Percentiles rank a stretch among this genome's conserved stretches.
Conservation (phyloP, 345 rosid genomes). For the Salix suchowensis region DNA sequence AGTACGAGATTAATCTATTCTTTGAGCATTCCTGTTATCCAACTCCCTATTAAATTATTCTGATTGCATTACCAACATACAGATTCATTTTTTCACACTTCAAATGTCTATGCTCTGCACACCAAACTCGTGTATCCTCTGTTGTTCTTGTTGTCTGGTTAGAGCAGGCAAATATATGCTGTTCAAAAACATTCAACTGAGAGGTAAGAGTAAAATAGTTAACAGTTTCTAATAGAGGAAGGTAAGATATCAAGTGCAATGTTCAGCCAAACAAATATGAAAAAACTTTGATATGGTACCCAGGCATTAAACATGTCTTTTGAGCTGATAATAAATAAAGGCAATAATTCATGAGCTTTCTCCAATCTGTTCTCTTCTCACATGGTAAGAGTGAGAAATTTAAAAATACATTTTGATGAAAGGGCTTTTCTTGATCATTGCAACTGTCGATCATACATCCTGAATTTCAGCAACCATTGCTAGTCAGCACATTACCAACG, state of each 20-base stretch:
- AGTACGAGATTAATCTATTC: not conserved
- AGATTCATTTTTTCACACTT: not conserved
- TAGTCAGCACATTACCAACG: too few relatives aligned
- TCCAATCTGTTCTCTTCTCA: not conserved
- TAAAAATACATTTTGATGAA: too few relatives aligned
- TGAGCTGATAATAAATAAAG: not conserved
- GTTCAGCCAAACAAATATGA: not conserved
- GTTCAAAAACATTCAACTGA: not conserved
- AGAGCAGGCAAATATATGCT: too few relatives aligned
- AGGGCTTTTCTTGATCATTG: too few relatives aligned
- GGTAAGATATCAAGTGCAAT: not conserved
- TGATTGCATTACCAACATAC: not conserved
- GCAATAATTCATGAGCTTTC: too few relatives aligned
- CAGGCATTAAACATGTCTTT: not conserved
- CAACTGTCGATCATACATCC: too few relatives aligned
- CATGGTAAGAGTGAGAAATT: too few relatives aligned
- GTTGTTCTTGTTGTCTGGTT: too few relatives aligned
- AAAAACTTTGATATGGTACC: not conserved
- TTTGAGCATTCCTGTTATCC: not conserved
- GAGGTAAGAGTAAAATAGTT: not conserved
- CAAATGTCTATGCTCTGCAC: not conserved
- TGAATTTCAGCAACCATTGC: too few relatives aligned
- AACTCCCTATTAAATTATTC: not conserved
- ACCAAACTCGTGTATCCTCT: too few relatives aligned
- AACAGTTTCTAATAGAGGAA: not conserved